A percentile compares a stretch with the other conserved stretches of the same genome.
Conservation (phyloP, 768 basidiomycete species). For the Panellus pusillus region DNA sequence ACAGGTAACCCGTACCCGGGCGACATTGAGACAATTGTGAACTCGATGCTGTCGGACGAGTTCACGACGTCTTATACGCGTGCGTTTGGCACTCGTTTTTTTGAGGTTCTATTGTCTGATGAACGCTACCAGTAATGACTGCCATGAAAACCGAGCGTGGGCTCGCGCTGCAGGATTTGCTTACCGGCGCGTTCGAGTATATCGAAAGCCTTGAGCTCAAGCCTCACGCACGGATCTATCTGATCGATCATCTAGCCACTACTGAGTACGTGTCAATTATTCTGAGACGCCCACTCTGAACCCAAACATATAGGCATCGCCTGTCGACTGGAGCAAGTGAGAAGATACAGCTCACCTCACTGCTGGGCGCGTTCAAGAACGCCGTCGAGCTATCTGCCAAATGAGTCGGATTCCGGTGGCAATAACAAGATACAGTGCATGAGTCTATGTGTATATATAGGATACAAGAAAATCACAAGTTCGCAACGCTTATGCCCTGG, state of each 20-base stretch:
- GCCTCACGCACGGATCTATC: constrained; percentile 81
- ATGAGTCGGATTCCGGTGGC: constrained; percentile 3
- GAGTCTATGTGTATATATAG: background rate
- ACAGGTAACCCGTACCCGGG: constrained; percentile 95
- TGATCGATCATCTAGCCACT: constrained; percentile 92
- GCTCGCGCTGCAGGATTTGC: constrained; percentile 90
- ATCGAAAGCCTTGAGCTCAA: constrained; percentile 85
- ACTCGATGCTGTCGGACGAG: constrained; percentile 94
- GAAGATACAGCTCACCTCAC: constrained; percentile 89
- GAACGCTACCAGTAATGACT: constrained; percentile 71
- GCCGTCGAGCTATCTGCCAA: constrained; percentile 76
- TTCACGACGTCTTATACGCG: constrained; percentile 90
- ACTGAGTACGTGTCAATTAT: constrained; percentile 68
- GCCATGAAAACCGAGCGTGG: constrained; percentile 89
- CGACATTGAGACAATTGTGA: constrained; percentile 91
- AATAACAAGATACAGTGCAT: too few relatives aligned
- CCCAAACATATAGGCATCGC: constrained; percentile 61
- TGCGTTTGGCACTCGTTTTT: constrained; percentile 33
- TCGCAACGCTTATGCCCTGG: too few relatives aligned
- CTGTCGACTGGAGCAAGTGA: constrained; percentile 91
- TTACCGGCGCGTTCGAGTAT: constrained; percentile 90
- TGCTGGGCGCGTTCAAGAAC: constrained; percentile 92
- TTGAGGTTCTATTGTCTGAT: background rate
- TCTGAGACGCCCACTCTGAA: background rate
- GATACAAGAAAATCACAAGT: constrained; percentile 2